phyloP scores from a whole-genome alignment of 805 yeast species.

The Jamesozyma piceae region DNA sequence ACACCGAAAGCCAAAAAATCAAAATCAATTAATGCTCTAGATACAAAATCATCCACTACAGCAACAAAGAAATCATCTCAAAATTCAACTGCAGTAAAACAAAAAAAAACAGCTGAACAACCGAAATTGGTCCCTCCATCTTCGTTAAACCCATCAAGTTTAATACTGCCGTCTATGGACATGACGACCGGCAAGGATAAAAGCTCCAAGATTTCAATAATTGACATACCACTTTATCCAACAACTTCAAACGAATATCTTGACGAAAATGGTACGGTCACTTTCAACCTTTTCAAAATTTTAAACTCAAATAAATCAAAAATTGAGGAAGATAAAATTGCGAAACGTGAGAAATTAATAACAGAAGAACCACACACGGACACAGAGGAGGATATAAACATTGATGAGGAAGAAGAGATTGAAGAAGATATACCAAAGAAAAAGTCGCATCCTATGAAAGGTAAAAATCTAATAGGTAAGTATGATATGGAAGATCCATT shows the following conservation, averaged over 20 bases:
- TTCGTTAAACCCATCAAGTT: slow-evolving; percentile 16
- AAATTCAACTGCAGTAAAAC: not conserved
- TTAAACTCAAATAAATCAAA: slow-evolving; percentile 2
- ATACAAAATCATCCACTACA: not conserved
- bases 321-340: not conserved
- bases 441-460: slow-evolving; percentile 35
- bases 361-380: slow-evolving; percentile 9
- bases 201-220: slow-evolving; percentile 17
- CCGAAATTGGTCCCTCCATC: slow-evolving; percentile 16
- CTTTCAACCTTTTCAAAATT: slow-evolving; percentile 22
- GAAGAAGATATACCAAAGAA: slow-evolving; percentile 21
- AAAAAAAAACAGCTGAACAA: not conserved
- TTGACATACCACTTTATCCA: slow-evolving; percentile 27
- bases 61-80: slow-evolving; percentile 2
- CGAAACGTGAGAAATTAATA: slow-evolving; percentile 3
- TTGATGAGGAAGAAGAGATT: slow-evolving; percentile 16
- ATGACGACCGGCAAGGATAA: slow-evolving; percentile 6
- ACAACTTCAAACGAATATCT: slow-evolving; percentile 22
- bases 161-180: slow-evolving; percentile 7
- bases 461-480: slow-evolving; percentile 74
- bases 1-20: slow-evolving; percentile 4
- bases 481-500: slow-evolving; percentile 92
- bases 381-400: slow-evolving; percentile 22
- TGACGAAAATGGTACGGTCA: slow-evolving; percentile 30
- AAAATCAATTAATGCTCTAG: slow-evolving; percentile 3